phyloP scores from a whole-genome alignment of 306 rosid species.

The Cucumis sativus region DNA sequence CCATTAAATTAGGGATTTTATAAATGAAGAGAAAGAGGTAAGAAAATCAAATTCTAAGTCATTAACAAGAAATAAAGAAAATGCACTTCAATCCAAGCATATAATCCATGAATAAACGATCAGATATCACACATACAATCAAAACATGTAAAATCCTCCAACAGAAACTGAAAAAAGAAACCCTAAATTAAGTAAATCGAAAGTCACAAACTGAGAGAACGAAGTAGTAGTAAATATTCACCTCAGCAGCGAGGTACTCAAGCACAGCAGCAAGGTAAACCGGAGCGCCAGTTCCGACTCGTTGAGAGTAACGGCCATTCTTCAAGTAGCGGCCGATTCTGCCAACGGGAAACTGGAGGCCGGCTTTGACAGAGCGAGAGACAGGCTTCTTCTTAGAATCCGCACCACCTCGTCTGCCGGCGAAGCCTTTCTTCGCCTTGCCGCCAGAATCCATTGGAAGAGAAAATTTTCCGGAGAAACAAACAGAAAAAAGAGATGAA shows the following conservation, averaged over 20 bases:
- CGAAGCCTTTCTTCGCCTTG: slow-evolving; percentile 34
- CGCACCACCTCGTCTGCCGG: slow-evolving; percentile 30
- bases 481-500: slow-evolving; percentile 1
- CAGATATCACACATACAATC: neutral
- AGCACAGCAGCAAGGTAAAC: slow-evolving; percentile 40
- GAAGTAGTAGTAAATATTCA: neutral
- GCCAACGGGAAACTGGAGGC: slow-evolving; percentile 39
- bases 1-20: too few species aligned
- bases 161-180: neutral
- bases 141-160: neutral
- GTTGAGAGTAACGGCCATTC: slow-evolving; percentile 30
- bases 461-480: slow-evolving; percentile 8
- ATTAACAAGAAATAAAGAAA: neutral
- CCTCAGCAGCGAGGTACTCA: slow-evolving; percentile 39
- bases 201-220: neutral
- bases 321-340: slow-evolving; percentile 36
- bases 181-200: neutral
- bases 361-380: slow-evolving; percentile 30
- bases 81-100: neutral
- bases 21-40: too few species aligned
- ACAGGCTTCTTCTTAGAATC: slow-evolving; percentile 36
- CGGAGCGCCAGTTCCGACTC: slow-evolving; percentile 41
- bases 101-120: neutral
- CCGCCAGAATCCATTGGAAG: slow-evolving; percentile 18
- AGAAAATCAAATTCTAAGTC: too few species aligned